Conservation (phyloP, 2,329 filamentous ascomycete species). For the Tympanopsis confertula region DNA sequence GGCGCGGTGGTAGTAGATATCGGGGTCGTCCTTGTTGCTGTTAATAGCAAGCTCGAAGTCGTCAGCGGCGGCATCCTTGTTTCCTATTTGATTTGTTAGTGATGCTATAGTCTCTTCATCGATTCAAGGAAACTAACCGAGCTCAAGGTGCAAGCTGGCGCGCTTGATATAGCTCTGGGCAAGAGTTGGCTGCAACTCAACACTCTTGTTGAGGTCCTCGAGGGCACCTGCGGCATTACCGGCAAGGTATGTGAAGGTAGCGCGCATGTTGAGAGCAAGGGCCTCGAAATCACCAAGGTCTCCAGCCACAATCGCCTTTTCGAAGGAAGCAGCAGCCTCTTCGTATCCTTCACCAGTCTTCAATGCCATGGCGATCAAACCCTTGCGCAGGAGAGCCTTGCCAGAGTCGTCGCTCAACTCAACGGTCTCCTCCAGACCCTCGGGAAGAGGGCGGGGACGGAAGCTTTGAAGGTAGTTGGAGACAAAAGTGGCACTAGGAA, state of each 20-base stretch:
- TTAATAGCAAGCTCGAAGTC: conserved; percentile 79
- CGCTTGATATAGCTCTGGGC: conserved; percentile 98
- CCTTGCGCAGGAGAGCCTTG: conserved; percentile 74
- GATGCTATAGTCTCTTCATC: background rate
- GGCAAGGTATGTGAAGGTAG: conserved; percentile 85
- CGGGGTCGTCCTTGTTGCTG: conserved; percentile 79
- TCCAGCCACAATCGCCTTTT: conserved; percentile 73
- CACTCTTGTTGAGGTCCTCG: conserved; percentile 78
- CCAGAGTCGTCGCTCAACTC: conserved; percentile 70
- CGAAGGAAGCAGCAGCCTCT: conserved; percentile 74
- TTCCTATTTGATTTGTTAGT: conserved; percentile 38
- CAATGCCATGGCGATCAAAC: conserved; percentile 68
- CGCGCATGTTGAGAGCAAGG: conserved; percentile 89
- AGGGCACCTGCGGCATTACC: conserved; percentile 79
- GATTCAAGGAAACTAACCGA: conserved; percentile 41
- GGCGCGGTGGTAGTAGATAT: conserved; percentile 98
- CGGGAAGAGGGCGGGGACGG: conserved; percentile 68
- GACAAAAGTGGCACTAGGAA: conserved; percentile 92
- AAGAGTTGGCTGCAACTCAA: conserved; percentile 75
- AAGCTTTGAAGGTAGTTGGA: conserved; percentile 99
- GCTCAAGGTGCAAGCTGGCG: conserved; percentile 92
- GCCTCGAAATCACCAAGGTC: conserved; percentile 76
- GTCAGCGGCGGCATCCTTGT: conserved; percentile 72
- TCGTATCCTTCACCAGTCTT: conserved; percentile 88
- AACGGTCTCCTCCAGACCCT: conserved; percentile 69